Evolutionary conservation across 768 basidiomycete genomes (phyloP).

Genomic region (Baorangia bicolor): DNA sequence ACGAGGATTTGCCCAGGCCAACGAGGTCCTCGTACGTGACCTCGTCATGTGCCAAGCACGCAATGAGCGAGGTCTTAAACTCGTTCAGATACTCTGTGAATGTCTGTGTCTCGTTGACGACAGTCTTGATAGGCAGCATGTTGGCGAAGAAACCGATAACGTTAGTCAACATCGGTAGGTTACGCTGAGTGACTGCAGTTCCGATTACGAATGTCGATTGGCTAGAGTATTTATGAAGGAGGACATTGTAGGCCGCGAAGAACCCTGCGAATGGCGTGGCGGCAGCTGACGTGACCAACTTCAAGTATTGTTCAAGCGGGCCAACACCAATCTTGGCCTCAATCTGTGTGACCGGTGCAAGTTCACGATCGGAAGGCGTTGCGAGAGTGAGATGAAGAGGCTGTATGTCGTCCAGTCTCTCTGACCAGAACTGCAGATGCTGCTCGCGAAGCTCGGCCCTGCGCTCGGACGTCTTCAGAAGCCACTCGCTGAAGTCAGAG

Average conservation of each 20-base stretch:
- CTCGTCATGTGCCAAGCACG: slow-evolving; percentile 25
- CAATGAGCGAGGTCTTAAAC: slow-evolving; percentile 26
- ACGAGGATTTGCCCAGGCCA: slow-evolving; percentile 23
- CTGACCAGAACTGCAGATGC: slow-evolving; percentile 27
- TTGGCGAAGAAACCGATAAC: slow-evolving; percentile 34
- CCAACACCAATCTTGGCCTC: slow-evolving; percentile 22
- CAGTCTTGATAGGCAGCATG: slow-evolving; percentile 31
- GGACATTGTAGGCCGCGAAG: slow-evolving; percentile 33
- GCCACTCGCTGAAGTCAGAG: slow-evolving; percentile 25
- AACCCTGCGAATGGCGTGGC: slow-evolving; percentile 31
- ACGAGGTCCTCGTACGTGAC: slow-evolving; percentile 34
- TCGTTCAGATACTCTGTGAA: slow-evolving; percentile 24
- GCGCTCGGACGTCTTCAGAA: slow-evolving; percentile 29
- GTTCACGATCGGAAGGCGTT: slow-evolving; percentile 25
- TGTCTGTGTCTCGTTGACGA: slow-evolving; percentile 23
- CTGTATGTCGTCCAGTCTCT: slow-evolving; percentile 15
- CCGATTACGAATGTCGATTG: slow-evolving; percentile 30
- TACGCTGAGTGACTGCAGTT: slow-evolving; percentile 33
- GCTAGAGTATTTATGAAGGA: slow-evolving; percentile 34
- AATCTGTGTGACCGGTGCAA: slow-evolving; percentile 31
- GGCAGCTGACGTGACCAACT: slow-evolving; percentile 14
- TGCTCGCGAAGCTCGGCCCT: slow-evolving; percentile 26
- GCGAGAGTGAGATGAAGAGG: slow-evolving; percentile 25
- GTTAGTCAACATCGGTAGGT: slow-evolving; percentile 25
- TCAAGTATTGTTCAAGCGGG: slow-evolving; percentile 19